Base-by-base conservation (phyloP, 306 rosid genomes). In the Potentilla sterilis region DNA sequence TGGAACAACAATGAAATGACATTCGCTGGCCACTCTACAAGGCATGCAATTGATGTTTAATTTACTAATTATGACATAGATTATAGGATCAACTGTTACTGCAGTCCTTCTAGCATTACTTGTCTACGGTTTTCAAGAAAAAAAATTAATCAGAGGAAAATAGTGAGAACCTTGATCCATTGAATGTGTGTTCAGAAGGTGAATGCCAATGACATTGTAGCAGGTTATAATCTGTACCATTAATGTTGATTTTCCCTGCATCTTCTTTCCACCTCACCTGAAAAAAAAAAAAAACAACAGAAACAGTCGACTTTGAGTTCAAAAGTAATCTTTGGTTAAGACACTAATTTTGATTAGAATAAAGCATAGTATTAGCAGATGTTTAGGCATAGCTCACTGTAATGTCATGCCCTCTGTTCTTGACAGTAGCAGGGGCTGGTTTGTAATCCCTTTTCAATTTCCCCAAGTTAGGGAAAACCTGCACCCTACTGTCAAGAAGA, bases 201-300 rank as follows among this genome's bases (percentile, higher is more conserved):
- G 92, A 63, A 67, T 93, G 98, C 98, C 97, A 93, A 85, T 93
- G 98, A 57, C 87, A 84, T 15, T 91, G 96, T 15, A 16, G 0
- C 59, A 91, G 54, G 2, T 68, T 85, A 85, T 85, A 93, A 15
- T 79, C 32, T 34, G 87, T 89, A 44, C 92, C 92, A 79, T 93
- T 83, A 51, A 93, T 84, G 38, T 66, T 57, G 59, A 91, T 67
- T 19, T 85, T 71, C 24, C 98, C 97, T 2, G 89, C 93, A 85
- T 91, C 76, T 58, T 81, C 85, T 1, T 73, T 81, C 98, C 97
- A 93, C 59, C 14, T 58, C 34, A 91, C 69, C 98, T 93, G 87
- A 71, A 67, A 74, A 9, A 76, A 2, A 15, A 13, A 49, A 58
- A 43, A 38, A n/a, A 2, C 4, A 71, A 24, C 11, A 64, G 47